Conservation (phyloP, 345 rosid species). For the Acer yangbiense region DNA sequence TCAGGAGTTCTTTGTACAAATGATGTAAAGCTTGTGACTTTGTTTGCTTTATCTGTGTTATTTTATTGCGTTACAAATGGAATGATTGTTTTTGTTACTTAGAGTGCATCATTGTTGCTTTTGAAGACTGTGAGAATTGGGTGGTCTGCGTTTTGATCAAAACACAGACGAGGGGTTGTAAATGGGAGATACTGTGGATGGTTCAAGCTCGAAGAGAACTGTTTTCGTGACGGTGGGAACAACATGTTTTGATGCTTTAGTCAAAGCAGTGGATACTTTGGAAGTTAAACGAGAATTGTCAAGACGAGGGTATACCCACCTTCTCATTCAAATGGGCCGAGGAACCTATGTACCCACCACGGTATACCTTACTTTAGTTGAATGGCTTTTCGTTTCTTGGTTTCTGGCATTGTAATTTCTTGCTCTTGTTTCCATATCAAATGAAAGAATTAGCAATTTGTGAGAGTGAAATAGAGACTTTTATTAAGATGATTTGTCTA, state of each 20-base stretch:
- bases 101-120: background rate
- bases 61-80: background rate
- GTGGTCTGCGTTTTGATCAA: background rate
- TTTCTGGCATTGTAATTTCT: background rate
- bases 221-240: slow-evolving; percentile 94
- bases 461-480: background rate
- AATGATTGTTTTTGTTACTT: background rate
- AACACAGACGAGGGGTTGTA: background rate
- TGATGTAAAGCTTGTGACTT: background rate
- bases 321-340: slow-evolving; percentile 85
- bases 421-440: background rate
- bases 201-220: slow-evolving; percentile 32
- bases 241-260: slow-evolving; percentile 83
- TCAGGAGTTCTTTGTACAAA: background rate
- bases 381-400: background rate
- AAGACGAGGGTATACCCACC: slow-evolving; percentile 73
- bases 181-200: slow-evolving; percentile 37
- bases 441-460: background rate
- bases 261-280: slow-evolving; percentile 53
- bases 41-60: background rate
- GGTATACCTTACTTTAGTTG: slow-evolving; percentile 34
- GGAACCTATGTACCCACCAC: slow-evolving; percentile 66
- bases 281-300: slow-evolving; percentile 58
- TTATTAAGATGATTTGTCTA: background rate
- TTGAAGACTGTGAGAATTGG: slow-evolving; percentile 2